Conservation (phyloP, 768 basidiomycete species). For the Psilocybe subaeruginosa region DNA sequence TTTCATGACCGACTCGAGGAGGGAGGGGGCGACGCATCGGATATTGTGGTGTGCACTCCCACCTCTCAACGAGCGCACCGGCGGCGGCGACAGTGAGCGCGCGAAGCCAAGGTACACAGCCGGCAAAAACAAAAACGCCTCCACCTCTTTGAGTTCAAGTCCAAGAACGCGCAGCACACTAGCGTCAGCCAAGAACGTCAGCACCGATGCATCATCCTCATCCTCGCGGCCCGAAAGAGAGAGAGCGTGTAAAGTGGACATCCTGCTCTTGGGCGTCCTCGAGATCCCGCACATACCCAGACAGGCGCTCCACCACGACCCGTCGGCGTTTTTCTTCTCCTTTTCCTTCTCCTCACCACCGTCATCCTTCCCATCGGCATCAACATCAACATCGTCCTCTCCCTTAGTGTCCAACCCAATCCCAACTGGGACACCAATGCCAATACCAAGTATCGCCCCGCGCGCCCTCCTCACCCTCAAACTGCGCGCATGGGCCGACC, state of each 20-base stretch:
- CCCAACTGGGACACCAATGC: neutral
- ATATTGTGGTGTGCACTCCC: neutral
- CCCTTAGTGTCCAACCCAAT: neutral
- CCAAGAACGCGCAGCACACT: no score
- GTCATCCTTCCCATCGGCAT: no score
- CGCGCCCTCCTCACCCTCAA: neutral
- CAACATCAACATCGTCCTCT: no score
- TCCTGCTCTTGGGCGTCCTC: conserved; percentile 16
- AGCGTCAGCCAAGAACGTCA: no score
- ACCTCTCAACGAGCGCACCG: no score
- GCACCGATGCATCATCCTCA: no score
- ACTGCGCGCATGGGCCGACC: neutral
- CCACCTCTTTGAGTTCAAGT: no score
- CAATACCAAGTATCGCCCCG: neutral
- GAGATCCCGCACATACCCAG: conserved; percentile 11
- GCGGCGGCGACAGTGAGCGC: no score
- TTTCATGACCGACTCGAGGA: neutral
- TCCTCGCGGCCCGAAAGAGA: neutral
- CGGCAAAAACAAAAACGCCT: no score
- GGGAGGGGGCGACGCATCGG: neutral
- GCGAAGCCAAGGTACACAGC: no score
- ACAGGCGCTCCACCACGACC: neutral
- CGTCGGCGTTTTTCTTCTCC: neutral
- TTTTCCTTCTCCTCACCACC: neutral
- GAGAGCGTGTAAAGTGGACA: conserved; percentile 22